These are phyloP conservation scores for Calocera viscosa DNA, from an alignment of 768 basidiomycete species.

Conservation along the genomic window DNA sequence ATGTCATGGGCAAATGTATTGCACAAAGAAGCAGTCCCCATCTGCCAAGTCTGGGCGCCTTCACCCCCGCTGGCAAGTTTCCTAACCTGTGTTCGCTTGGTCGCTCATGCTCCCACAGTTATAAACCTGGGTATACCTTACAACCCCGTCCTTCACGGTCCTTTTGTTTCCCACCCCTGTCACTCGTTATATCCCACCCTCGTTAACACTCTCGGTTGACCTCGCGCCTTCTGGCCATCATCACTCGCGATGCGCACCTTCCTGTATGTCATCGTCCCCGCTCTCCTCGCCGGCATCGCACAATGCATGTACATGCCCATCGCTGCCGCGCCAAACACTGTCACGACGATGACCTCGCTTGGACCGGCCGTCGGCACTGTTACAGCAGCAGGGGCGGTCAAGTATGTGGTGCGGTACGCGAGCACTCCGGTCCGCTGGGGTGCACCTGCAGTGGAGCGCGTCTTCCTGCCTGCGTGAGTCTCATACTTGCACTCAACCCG, in stretches of 20 bases:
- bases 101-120: neutral
- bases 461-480: neutral
- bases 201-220: neutral
- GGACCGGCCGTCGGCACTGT: neutral
- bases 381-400: neutral
- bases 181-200: neutral
- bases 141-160: neutral
- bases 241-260: neutral
- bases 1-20: too few relatives aligned
- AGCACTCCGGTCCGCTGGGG: neutral
- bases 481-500: neutral
- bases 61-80: too few relatives aligned
- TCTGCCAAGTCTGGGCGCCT: too few relatives aligned
- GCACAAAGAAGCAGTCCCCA: too few relatives aligned
- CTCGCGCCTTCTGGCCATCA: neutral
- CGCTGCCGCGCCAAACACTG: neutral
- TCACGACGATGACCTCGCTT: neutral
- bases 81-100: neutral
- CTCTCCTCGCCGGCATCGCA: neutral
- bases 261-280: neutral
- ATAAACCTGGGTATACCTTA: neutral
- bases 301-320: slow-evolving; percentile 8
- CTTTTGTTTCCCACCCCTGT: neutral
- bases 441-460: neutral
- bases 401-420: slow-evolving; percentile 5